Evolutionary conservation across 345 rosid genomes (phyloP), one percentile per base, ranked within the genome.

Genomic region (Salix dunnii): DNA sequence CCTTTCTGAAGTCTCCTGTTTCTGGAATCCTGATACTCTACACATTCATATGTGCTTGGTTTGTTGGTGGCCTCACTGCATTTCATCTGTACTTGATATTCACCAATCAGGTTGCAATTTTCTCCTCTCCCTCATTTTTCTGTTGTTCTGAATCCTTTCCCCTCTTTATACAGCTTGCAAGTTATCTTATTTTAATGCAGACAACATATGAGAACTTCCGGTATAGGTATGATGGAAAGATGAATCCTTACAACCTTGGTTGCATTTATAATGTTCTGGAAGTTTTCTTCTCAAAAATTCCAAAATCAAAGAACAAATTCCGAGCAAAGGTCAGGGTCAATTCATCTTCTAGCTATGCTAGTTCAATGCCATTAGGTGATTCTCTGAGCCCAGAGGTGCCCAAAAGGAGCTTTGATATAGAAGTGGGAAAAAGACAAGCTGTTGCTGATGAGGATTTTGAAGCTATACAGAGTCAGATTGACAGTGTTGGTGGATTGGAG

Each of bases 161-260:
- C 20, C 21, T 42, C 76, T 28, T 71, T 63, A 43, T 10, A 5
- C 40, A 60, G 46, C 17, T 12, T 68, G 13, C 40, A 33, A 36
- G 36, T 38, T 68, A 20, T 53, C 73, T 67, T 46, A 30, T 74
- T 62, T 27, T 81, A 76, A 18, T 83, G 82, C 87, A 94, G 99
- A 94, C 99, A 30, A 94, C 99, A 8, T 94, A 92, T 68, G 99
- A 86, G 85, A 91, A 90, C 63, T 91, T 91, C 77, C 86, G 95
- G 61, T 89, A 88, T 78, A 91, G 87, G 31, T 93, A 96, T 72
- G 90, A 89, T 77, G 58, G 82, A 51, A 91, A 88, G 85, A 85
- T 68, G 83, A 91, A 90, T 85, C 96, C 96, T 61, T 88, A 84
- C 68, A 88, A 90, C 79, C 82, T 43, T 42, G 96, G 96, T 27